Percentiles rank a stretch among this genome's conserved stretches.
Evolutionary conservation across 1,284 basidiomycete species (phyloP).

Genomic region (Vanrija pseudolonga): DNA sequence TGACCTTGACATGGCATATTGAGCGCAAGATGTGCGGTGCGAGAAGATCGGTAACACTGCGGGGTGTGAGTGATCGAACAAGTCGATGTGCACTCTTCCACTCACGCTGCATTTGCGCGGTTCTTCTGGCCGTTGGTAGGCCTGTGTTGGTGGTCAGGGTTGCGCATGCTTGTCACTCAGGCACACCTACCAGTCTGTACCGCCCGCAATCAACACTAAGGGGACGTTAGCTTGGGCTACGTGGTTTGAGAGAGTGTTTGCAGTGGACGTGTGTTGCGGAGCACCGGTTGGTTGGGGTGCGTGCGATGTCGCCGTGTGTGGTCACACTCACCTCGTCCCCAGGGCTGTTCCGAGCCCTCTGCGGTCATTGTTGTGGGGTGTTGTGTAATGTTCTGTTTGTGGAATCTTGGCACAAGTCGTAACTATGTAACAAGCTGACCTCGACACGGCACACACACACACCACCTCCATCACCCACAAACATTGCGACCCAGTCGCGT

Average conservation of each 20-base stretch:
- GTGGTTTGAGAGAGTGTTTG: background rate
- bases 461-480: too few species aligned
- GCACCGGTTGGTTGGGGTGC: too few species aligned
- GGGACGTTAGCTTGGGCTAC: conserved; percentile 1
- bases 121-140: conserved; percentile 5
- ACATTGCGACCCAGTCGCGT: too few species aligned
- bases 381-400: too few species aligned
- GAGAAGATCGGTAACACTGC: conserved; percentile 61
- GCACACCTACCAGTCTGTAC: conserved; percentile 29
- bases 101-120: conserved; percentile 2
- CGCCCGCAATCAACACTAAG: conserved; percentile 22
- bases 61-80: background rate
- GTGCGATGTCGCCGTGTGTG: background rate
- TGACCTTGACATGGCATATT: conserved; percentile 70
- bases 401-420: too few species aligned
- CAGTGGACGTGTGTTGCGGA: background rate
- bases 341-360: conserved; percentile 11
- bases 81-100: background rate
- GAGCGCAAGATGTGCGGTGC: conserved; percentile 84
- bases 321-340: conserved; percentile 32
- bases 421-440: too few species aligned
- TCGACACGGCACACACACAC: too few species aligned
- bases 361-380: too few species aligned
- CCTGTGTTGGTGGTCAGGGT: background rate
- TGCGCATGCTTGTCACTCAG: background rate